These are phyloP conservation scores for Alternaria triticina DNA, from an alignment of 2,329 filamentous ascomycete species.

Conservation along the genomic window DNA sequence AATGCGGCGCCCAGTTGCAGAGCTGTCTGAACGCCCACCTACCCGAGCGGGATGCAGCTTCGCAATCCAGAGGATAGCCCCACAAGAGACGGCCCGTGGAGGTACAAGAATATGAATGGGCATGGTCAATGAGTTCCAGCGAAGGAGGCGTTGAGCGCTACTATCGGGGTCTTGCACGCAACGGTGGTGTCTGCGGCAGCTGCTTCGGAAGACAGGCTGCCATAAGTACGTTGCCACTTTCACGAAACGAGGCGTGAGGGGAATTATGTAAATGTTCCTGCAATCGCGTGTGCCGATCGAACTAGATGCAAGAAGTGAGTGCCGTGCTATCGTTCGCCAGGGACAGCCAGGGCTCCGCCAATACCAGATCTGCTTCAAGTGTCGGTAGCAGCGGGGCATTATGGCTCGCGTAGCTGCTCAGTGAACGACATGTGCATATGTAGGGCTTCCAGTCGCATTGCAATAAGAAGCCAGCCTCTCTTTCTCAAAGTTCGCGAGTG, in stretches of 20 bases:
- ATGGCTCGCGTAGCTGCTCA: background rate
- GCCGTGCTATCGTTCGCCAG: background rate
- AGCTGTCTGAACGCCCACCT: background rate
- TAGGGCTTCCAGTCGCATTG: background rate
- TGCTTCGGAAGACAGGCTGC: background rate
- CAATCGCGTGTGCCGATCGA: background rate
- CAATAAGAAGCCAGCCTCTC: background rate
- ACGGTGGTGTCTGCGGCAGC: background rate
- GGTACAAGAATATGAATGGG: background rate
- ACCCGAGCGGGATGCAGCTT: background rate
- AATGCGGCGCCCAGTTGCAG: background rate
- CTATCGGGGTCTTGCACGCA: background rate
- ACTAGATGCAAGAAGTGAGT: background rate
- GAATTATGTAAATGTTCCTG: too few species aligned
- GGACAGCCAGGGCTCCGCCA: background rate
- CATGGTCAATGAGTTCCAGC: background rate
- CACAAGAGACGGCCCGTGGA: background rate
- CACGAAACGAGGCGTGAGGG: background rate
- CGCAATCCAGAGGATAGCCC: background rate
- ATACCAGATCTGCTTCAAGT: background rate
- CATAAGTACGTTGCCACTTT: background rate
- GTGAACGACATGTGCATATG: background rate
- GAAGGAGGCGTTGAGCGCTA: background rate
- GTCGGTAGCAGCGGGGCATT: background rate
- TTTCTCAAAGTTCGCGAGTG: rapidly evolving